Percentiles rank a stretch among this genome's conserved stretches.
These are phyloP conservation scores for Periconia sp. DNA, from an alignment of 2,329 filamentous ascomycete species.

Conservation along the genomic window DNA sequence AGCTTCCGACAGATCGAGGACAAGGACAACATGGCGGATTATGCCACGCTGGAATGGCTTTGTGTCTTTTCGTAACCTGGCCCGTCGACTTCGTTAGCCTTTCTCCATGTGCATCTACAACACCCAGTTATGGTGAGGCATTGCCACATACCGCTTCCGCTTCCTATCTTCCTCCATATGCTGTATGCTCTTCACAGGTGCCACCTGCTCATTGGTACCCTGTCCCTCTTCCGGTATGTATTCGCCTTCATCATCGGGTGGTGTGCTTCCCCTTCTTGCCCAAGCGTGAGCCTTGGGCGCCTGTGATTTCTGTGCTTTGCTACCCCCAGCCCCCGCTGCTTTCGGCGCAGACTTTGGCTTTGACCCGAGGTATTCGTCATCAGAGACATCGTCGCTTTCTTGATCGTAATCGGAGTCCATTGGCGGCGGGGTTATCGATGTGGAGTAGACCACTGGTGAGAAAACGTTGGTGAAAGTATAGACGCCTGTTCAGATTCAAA, in stretches of 20 bases:
- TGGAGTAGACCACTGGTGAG: not conserved
- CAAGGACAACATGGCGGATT: conserved; percentile 90
- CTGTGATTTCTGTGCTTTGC: conserved; percentile 19
- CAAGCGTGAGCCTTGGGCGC: conserved; percentile 50
- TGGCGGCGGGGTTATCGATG: conserved; percentile 50
- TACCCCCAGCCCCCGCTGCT: conserved; percentile 22
- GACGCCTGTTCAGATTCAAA: too few species aligned
- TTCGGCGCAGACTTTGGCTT: conserved; percentile 30
- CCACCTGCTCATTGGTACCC: conserved; percentile 73
- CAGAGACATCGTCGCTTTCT: conserved; percentile 61
- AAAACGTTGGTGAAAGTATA: too few species aligned
- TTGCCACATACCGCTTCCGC: conserved; percentile 62
- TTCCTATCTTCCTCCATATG: conserved; percentile 80
- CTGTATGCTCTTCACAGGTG: conserved; percentile 70
- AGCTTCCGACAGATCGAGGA: conserved; percentile 88
- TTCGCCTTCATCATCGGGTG: conserved; percentile 7
- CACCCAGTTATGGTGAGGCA: not conserved
- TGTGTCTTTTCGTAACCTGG: conserved; percentile 83
- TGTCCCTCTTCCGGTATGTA: conserved; percentile 45
- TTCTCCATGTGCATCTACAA: not conserved
- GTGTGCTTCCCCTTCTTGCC: conserved; percentile 36
- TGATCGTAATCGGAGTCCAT: conserved; percentile 74
- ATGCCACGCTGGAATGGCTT: conserved; percentile 95
- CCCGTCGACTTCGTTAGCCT: conserved; percentile 12
- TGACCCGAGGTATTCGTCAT: conserved; percentile 62